Conservation (phyloP, 345 rosid species). For the Brassica juncea region DNA sequence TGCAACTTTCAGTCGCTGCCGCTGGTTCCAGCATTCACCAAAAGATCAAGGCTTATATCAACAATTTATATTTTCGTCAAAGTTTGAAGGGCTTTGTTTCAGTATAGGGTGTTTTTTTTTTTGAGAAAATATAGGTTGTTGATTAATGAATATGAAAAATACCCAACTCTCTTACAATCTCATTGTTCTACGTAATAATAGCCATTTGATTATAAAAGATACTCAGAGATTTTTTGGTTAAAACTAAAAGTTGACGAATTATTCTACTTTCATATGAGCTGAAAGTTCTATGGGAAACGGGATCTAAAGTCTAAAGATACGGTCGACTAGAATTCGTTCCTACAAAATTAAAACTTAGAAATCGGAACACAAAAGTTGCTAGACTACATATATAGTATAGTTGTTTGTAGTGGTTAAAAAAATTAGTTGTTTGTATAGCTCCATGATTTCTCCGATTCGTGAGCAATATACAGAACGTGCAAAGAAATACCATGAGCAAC, state of each 20-base stretch:
- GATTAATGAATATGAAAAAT: conserved; percentile 12
- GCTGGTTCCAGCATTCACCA: no score
- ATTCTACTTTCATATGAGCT: conserved; percentile 7
- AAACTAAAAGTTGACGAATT: neutral
- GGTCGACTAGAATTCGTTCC: conserved; percentile 2
- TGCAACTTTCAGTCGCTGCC: no score
- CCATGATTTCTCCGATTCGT: conserved; percentile 21
- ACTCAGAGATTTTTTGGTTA: neutral
- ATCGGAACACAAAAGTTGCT: conserved; percentile 19
- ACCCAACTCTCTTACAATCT: conserved; percentile 19
- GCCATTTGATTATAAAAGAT: neutral
- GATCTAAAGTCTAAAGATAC: conserved; percentile 19
- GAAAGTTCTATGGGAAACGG: conserved; percentile 23
- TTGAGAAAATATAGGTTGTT: neutral
- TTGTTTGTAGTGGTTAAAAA: neutral
- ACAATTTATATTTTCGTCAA: neutral
- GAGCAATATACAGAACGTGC: conserved; percentile 12
- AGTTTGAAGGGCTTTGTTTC: conserved; percentile 1
- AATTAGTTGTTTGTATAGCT: neutral
- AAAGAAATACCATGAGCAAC: neutral
- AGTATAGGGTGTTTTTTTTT: conserved; percentile 3
- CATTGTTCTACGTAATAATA: conserved; percentile 24
- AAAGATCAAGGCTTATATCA: neutral
- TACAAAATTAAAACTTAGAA: neutral
- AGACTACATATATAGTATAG: conserved; percentile 7